Evolutionary conservation across 257 asterid species (phyloP).

Genomic region (Leptodermis oblonga): DNA sequence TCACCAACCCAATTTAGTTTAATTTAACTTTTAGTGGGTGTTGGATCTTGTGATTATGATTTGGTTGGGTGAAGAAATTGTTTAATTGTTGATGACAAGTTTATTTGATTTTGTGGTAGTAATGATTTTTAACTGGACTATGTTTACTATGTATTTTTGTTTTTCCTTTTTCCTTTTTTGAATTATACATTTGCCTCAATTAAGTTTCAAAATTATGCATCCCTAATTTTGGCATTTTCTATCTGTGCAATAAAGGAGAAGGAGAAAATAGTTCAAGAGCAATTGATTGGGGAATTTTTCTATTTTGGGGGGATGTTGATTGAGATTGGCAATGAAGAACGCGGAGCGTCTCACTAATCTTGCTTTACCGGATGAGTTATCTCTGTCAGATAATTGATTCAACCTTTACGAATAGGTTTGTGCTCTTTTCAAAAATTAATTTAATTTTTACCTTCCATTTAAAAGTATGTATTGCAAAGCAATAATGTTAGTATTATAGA

Average conservation of each 20-base stretch:
- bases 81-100: background rate
- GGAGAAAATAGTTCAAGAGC: constrained; percentile 8
- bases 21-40: background rate
- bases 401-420: too few relatives aligned
- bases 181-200: background rate
- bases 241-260: background rate
- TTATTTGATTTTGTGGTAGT: background rate
- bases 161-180: background rate
- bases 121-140: background rate
- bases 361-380: constrained; percentile 35
- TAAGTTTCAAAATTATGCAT: background rate
- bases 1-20: too few relatives aligned
- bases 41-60: constrained; percentile 8
- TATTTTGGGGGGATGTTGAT: background rate
- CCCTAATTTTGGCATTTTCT: background rate
- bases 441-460: too few relatives aligned
- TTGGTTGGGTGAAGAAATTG: background rate
- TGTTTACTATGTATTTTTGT: background rate
- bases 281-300: background rate
- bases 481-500: too few relatives aligned
- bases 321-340: constrained; percentile 29
- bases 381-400: too few relatives aligned
- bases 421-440: too few relatives aligned
- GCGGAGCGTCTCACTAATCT: constrained; percentile 38
- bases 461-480: too few relatives aligned